Conservation (phyloP, 345 rosid genomes). For the Camelina laxa region DNA sequence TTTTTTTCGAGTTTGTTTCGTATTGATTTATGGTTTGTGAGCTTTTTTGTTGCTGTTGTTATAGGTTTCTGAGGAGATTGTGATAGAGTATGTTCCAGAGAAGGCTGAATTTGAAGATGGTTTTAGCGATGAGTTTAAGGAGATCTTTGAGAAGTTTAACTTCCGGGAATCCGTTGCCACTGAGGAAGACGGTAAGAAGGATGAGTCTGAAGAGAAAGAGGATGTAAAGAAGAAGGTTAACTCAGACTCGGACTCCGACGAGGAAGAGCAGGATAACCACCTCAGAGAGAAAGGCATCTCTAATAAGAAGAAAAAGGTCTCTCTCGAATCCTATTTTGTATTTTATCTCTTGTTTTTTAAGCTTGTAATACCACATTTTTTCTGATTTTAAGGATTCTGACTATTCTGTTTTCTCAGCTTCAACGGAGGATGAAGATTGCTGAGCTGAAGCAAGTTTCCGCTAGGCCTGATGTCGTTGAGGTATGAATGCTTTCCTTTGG, state of each 20-base stretch:
- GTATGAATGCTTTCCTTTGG: slow-evolving; percentile 46
- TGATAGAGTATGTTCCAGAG: slow-evolving; percentile 89
- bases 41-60: neutral
- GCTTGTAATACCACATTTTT: neutral
- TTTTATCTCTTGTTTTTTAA: slow-evolving; percentile 11
- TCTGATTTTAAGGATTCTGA: slow-evolving; percentile 10
- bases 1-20: neutral
- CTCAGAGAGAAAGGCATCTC: slow-evolving; percentile 85
- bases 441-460: slow-evolving; percentile 85
- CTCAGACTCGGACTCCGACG: slow-evolving; percentile 85
- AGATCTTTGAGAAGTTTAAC: slow-evolving; percentile 83
- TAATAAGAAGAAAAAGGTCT: slow-evolving; percentile 84
- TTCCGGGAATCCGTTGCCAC: slow-evolving; percentile 56
- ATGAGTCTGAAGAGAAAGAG: slow-evolving; percentile 66
- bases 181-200: slow-evolving; percentile 71
- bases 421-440: slow-evolving; percentile 94
- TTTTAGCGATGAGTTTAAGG: slow-evolving; percentile 76
- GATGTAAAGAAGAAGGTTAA: slow-evolving; percentile 66
- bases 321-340: neutral
- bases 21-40: neutral
- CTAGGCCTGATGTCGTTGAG: slow-evolving; percentile 99
- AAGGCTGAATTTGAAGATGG: slow-evolving; percentile 83
- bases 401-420: slow-evolving; percentile 56
- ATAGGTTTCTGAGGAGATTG: slow-evolving; percentile 73
- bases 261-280: slow-evolving; percentile 70